Evolutionary conservation across 371 early-diverging fungal genomes (phyloP).

Genomic region (Mucor irregularis): DNA sequence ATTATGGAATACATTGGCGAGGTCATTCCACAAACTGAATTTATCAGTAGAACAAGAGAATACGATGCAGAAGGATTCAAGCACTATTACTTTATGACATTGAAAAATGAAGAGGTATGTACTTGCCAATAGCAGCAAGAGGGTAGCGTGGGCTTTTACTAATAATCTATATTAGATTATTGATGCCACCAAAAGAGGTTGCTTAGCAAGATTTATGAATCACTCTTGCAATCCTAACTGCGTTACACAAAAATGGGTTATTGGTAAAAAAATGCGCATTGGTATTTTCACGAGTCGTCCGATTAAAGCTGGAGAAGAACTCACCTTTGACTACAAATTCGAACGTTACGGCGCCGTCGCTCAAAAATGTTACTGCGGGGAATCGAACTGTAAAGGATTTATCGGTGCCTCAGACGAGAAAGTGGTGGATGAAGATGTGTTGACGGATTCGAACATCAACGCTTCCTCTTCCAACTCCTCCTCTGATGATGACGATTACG

Average conservation of each 20-base stretch:
- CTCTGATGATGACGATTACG: background rate
- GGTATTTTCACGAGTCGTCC: slow-evolving; percentile 78
- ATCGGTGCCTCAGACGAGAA: slow-evolving; percentile 77
- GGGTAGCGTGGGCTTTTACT: background rate
- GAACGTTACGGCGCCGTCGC: slow-evolving; percentile 85
- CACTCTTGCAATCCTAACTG: slow-evolving; percentile 94
- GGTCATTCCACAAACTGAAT: slow-evolving; percentile 77
- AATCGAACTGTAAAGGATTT: slow-evolving; percentile 83
- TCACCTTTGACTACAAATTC: slow-evolving; percentile 95
- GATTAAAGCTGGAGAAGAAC: slow-evolving; percentile 77
- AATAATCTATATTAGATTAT: slow-evolving; percentile 59
- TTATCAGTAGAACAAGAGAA: slow-evolving; percentile 77
- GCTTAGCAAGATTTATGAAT: slow-evolving; percentile 90
- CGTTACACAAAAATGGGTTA: slow-evolving; percentile 86
- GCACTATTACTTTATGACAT: slow-evolving; percentile 97
- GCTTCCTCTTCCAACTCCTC: background rate
- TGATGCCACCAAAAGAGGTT: slow-evolving; percentile 93
- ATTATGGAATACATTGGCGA: slow-evolving; percentile 98
- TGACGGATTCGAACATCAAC: background rate
- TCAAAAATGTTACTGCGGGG: slow-evolving; percentile 93
- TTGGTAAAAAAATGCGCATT: slow-evolving; percentile 75
- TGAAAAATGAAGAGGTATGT: slow-evolving; percentile 83
- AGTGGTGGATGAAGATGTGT: background rate
- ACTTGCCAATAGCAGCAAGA: background rate
- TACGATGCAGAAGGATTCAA: slow-evolving; percentile 79